Conservation (phyloP, 768 basidiomycete genomes). For the Clavaria fumosa region DNA sequence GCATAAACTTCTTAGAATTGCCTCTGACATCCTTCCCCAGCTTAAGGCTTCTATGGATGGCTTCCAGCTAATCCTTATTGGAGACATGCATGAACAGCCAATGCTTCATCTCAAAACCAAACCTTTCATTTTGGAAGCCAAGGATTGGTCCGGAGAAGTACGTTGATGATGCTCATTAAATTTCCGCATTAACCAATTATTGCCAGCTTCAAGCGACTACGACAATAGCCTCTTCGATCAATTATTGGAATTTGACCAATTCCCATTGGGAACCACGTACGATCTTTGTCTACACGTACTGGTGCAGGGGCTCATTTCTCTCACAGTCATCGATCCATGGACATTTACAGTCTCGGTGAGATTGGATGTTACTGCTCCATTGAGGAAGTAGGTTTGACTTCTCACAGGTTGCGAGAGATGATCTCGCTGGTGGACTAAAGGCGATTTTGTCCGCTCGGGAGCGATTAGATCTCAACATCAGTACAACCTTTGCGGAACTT, state of each 20-base stretch:
- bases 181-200: too few species aligned
- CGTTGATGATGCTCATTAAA: slow-evolving; percentile 8
- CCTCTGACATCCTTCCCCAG: slow-evolving; percentile 25
- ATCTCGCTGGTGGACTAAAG: slow-evolving; percentile 33
- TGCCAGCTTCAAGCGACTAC: slow-evolving; percentile 76
- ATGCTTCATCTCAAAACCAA: slow-evolving; percentile 80
- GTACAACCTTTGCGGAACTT: slow-evolving; percentile 79
- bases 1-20: slow-evolving; percentile 4
- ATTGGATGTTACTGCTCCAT: slow-evolving; percentile 6
- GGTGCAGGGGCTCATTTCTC: slow-evolving; percentile 4
- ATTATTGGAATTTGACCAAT: slow-evolving; percentile 93
- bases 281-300: slow-evolving; percentile 13
- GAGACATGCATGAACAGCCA: slow-evolving; percentile 90
- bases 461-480: slow-evolving; percentile 81
- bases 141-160: slow-evolving; percentile 92
- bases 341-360: slow-evolving; percentile 59
- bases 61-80: slow-evolving; percentile 85
- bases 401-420: slow-evolving; percentile 38
- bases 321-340: slow-evolving; percentile 92
- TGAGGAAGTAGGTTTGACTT: slow-evolving; percentile 1
- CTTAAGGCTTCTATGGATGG: slow-evolving; percentile 79
- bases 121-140: slow-evolving; percentile 66
- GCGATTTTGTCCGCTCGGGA: slow-evolving; percentile 59
- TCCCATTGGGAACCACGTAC: slow-evolving; percentile 95
- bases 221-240: slow-evolving; percentile 67